A percentile compares a stretch with the other conserved stretches of the same genome.
Evolutionary conservation across 202 grass and related monocot genomes (phyloP).

Genomic region (Schoenoplectus tabernaemontani): DNA sequence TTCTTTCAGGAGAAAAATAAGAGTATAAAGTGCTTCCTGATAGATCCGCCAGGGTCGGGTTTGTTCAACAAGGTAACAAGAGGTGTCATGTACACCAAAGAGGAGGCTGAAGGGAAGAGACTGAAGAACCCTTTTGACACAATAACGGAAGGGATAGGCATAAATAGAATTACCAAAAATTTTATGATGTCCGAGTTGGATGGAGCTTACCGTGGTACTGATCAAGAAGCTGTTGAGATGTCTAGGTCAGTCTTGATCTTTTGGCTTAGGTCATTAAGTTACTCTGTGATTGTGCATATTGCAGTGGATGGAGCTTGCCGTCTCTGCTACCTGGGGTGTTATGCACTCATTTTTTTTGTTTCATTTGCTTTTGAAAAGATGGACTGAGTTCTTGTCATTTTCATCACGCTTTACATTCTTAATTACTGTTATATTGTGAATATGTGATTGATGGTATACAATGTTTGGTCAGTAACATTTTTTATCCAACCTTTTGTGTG

Average conservation of each 20-base stretch:
- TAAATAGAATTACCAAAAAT: constrained; percentile 86
- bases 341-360: neutral
- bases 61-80: constrained; percentile 92
- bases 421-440: neutral
- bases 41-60: constrained; percentile 87
- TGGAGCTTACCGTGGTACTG: constrained; percentile 78
- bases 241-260: constrained; percentile 49
- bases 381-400: neutral
- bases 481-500: neutral
- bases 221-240: constrained; percentile 92
- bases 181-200: constrained; percentile 88
- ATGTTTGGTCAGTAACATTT: neutral
- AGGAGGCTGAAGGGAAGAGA: constrained; percentile 89
- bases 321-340: neutral
- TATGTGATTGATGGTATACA: neutral
- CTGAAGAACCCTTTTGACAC: constrained; percentile 96
- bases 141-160: constrained; percentile 99
- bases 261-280: neutral
- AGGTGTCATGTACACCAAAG: constrained; percentile 94
- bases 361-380: neutral
- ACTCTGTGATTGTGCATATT: neutral
- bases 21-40: constrained; percentile 74
- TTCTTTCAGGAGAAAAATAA: constrained; percentile 62
- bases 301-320: neutral
- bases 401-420: neutral